Base-by-base conservation (phyloP, 2,329 filamentous ascomycete genomes). In the Aspergillus floridensis region DNA sequence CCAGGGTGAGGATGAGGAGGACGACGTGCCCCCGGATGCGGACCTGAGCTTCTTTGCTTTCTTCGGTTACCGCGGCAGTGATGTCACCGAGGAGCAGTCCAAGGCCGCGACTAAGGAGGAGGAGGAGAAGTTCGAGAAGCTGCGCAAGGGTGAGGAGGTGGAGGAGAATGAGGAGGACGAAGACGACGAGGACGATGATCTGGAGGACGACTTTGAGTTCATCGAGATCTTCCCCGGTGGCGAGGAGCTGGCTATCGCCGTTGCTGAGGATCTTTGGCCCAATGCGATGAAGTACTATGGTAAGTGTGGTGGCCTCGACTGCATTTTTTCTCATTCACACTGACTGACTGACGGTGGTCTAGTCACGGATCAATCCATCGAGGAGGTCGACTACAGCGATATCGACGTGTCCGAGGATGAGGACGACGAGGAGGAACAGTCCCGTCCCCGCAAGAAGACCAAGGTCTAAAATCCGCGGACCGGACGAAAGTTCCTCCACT, bases 271-370 rank as follows among this genome's bases (percentile, higher is more conserved):
- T 67, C 80, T 98, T 55, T 97, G 89, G 88, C 90, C 91, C 51
- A 86, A 87, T 63, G 93, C 93, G 59, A 88, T 96, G 75, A 91
- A 90, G 76, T 96, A 95, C 79, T 98, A 95, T 79, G 90, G 91
- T 95, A 81, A 79, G 90, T 85, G 22, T 16, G 10, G 14, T 41
- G 1, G 32, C 32, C 32, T 12, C 14, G 12, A 50, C 51, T 26
- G 10, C 56, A 56, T 53, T 10, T n/a, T 31, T 22, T 50, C 54
- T 47, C 12, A 53, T 24, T 38, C n/a, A 41, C 49, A 49, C 44
- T 58, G 22, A 46, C 44, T 57, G 22, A 53, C 78, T 84, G 72
- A 84, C 72, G 57, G 53, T 50, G 53, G 53, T 50, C 26, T 32
- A 19, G 58, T 41, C 72, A 86, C 73, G 86, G 88, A 84, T 56